Base-by-base conservation (phyloP, 2,329 filamentous ascomycete genomes). In the Fusarium palustre region DNA sequence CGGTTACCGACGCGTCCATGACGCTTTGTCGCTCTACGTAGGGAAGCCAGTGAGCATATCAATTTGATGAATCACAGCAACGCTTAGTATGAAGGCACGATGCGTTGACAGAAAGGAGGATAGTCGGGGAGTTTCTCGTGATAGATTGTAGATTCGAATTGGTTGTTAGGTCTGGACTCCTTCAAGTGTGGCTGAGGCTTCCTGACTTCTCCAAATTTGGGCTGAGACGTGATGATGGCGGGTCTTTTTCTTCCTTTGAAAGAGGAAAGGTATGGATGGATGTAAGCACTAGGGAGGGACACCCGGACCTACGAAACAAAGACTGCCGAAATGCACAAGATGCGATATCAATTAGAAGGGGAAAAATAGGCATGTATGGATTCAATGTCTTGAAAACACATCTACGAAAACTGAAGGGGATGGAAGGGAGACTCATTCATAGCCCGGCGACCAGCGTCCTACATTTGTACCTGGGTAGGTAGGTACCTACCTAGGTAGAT, bases 1-100 rank as follows among this genome's bases (percentile, higher is more conserved):
- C 72, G 54, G 63, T 64, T 42, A 66, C 62, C 64, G 69, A 59
- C 66, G 73, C 68, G 74, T 77, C 76, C 77, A 77, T 78, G 77
- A 73, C 69, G 75, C 73, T 70, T 65, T 68, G 52, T 68, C 66
- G 68, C 65, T 72, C 62, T 71, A 73, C 33, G 59, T 69, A 42
- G 60, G 62, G 30, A 63, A 43, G 42, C 58, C 59, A 68, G 53
- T 47, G 61, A 66, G 64, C 74, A 75, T 75, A 53, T 75, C 73
- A 73, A 49, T 57, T 47, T 15, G 33, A 57, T 42, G 48, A 22
- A 24, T 69, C 31, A 50, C 45, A 46, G 58, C 13, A 34, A n/a
- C 41, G 43, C 15, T 24, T 66, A 33, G 8, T 22, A 39, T 28
- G 24, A 42, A 22, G 25, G 60, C 45, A 50, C 36, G 42, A 38